Evolutionary conservation across 2,329 filamentous ascomycete species (phyloP), one percentile per base, ranked within the genome.

Genomic region (Penicillium polonicum): DNA sequence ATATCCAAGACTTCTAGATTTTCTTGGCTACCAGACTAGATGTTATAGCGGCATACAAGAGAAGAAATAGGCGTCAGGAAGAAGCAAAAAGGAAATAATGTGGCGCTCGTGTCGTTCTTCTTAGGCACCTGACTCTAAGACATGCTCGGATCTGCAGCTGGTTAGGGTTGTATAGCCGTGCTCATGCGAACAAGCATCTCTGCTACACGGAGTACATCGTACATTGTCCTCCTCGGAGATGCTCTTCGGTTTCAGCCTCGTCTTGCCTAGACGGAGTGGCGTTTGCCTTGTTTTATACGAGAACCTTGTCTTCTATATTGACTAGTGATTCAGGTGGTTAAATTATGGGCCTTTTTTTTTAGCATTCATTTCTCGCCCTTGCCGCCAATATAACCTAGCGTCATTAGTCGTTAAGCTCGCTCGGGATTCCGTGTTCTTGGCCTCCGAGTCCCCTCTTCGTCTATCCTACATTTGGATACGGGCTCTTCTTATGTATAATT

Each of bases 351-450:
- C 29, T 42, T 49, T 27, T 21, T 42, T 38, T 23, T 48, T 41
- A 15, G 10, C n/a, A 9, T 10, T 48, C 19, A 23, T 46, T 31
- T 46, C 45, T 54, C 44, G 13, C 25, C 33, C n/a, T n/a, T 39
- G 41, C 48, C 48, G n/a, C 46, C 51, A 33, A 56, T 38, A 44
- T 36, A 27, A 21, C 12, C 46, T 52, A 52, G 41, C 15, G 27
- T 33, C 39, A 10, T 15, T 31, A 23, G 27, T 33, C 39, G 15
- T 15, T 31, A 23, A 33, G 35, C 13, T 51, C 5, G 10, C 17
- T 35, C 39, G 48, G n/a, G 29, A 41, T 42, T 21, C 39, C 31
- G 6, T 12, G 12, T 50, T 19, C 13, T 27, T 55, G 29, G 23
- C 51, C 31, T 31, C 46, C 53, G 46, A 36, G 10, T 35, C 35